phyloP scores from a whole-genome alignment of 345 rosid genomes.

The Pugionium dolabratum region DNA sequence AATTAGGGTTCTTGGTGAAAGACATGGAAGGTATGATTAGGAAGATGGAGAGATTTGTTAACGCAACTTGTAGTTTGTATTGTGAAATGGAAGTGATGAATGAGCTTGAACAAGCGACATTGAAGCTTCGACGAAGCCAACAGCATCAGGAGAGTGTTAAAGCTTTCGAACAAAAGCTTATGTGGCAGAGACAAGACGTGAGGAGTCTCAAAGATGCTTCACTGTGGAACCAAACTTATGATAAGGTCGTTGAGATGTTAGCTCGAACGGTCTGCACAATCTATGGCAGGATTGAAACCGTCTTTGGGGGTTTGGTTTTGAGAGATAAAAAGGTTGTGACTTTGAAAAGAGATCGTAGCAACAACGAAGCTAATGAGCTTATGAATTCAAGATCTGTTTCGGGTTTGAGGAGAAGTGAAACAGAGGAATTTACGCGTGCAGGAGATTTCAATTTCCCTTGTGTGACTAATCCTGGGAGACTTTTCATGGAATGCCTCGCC shows the following conservation, averaged over 20 bases:
- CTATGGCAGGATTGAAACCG: slow-evolving; percentile 67
- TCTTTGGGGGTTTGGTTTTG: slow-evolving; percentile 55
- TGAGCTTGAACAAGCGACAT: slow-evolving; percentile 76
- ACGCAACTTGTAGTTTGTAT: slow-evolving; percentile 70
- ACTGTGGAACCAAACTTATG: slow-evolving; percentile 84
- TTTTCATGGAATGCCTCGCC: slow-evolving; percentile 82
- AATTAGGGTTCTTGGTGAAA: slow-evolving; percentile 80
- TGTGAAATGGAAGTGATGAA: slow-evolving; percentile 86
- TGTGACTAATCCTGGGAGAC: slow-evolving; percentile 77
- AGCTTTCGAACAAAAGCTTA: slow-evolving; percentile 86
- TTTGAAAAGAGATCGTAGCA: slow-evolving; percentile 55
- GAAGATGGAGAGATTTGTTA: slow-evolving; percentile 87
- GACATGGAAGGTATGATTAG: slow-evolving; percentile 91
- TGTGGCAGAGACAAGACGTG: slow-evolving; percentile 97
- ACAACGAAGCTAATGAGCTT: slow-evolving; percentile 39
- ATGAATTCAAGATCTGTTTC: slow-evolving; percentile 38
- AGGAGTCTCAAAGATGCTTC: slow-evolving; percentile 85
- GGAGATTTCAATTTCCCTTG: slow-evolving; percentile 78
- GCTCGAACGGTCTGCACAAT: slow-evolving; percentile 87
- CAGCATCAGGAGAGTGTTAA: slow-evolving; percentile 84
- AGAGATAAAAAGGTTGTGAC: slow-evolving; percentile 30
- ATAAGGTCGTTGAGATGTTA: slow-evolving; percentile 86
- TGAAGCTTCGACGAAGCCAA: slow-evolving; percentile 70
- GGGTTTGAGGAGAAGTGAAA: slow-evolving; percentile 51
- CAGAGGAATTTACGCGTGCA: slow-evolving; percentile 43